Base-by-base conservation (phyloP, 2,329 filamentous ascomycete species). In the Monascus ruber region DNA sequence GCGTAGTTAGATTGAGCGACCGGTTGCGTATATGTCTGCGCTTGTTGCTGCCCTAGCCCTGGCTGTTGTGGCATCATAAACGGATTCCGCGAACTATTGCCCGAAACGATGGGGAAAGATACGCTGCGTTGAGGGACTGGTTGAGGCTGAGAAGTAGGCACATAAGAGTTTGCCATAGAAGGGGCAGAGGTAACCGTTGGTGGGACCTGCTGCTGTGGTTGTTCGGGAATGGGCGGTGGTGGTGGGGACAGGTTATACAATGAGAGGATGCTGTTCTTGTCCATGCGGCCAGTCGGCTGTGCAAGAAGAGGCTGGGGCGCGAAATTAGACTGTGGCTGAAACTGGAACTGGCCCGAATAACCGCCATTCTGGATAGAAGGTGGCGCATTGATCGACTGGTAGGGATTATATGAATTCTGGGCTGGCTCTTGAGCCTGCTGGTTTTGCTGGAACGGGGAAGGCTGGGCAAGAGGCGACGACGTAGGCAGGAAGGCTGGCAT, bases 221-320 rank as follows among this genome's bases (percentile, higher is more conserved):
- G 59, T 43, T 64, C 52, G 26, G 55, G 51, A 11, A 60, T 61
- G 1, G 59, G 48, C 32, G 61, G 51, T 40, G 58, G 53, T 6
- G 60, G 47, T 11, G 60, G 55, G 9, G 65, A 61, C 38, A 69
- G 58, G 39, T 64, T 68, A 46, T 69, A 70, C 8, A 70, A 52
- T 9, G 67, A 62, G 29, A 70, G 54, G 35, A 70, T 70, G 37
- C 60, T 64, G 31, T 57, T 61, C 47, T 69, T 71, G 42, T 70
- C 64, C 42, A 69, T 54, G 29, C 63, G 59, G 17, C 62, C 59
- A 4, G 64, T 67, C 33, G 56, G 55, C 46, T 69, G 67, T 4
- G 61, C 47, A 26, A 48, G 47, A n/a, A 65, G 50, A 29, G 52
- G 52, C 44, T 62, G 58, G 2, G 40, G 35, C 4, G 47, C 27